A percentile compares a stretch with the other conserved stretches of the same genome.
Conservation (phyloP, 139 green algal species). For the Coccomyxa sp. region DNA sequence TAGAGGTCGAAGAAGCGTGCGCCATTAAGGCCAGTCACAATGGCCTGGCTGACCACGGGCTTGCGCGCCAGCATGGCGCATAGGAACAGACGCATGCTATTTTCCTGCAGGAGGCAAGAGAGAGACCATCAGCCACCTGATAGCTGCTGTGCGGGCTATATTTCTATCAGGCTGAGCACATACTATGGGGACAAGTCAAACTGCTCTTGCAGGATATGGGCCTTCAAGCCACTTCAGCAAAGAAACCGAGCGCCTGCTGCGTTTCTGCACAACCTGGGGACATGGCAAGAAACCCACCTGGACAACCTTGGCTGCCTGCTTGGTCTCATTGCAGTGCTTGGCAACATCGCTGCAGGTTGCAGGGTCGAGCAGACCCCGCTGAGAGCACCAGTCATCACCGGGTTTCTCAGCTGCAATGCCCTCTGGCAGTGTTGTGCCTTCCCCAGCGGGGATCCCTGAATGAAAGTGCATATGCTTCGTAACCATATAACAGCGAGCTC, state of each 20-base stretch:
- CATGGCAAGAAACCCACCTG: constrained; percentile 18
- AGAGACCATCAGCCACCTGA: background rate
- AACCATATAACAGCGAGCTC: background rate
- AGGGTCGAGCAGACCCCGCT: constrained; percentile 29
- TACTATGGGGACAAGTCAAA: background rate
- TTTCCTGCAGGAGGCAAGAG: constrained; percentile 56
- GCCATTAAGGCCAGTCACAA: constrained; percentile 62
- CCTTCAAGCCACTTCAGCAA: background rate
- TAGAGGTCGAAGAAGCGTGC: constrained; percentile 74
- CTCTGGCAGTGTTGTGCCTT: background rate
- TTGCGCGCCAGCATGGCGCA: constrained; percentile 58
- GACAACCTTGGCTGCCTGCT: constrained; percentile 47
- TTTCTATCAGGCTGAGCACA: too few species aligned
- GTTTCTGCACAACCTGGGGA: background rate
- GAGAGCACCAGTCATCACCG: background rate
- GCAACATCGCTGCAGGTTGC: constrained; percentile 40
- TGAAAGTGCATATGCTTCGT: background rate
- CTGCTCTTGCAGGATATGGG: background rate
- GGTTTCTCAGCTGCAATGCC: background rate
- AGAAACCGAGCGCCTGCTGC: background rate
- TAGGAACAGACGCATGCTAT: constrained; percentile 68
- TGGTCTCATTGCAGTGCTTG: constrained; percentile 79
- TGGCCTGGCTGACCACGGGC: constrained; percentile 40
- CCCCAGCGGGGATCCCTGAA: background rate
- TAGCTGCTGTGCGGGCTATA: too few species aligned